phyloP scores from a whole-genome alignment of 108 stramenopile genomes.

The Mayamaea pseudoterrestris region DNA sequence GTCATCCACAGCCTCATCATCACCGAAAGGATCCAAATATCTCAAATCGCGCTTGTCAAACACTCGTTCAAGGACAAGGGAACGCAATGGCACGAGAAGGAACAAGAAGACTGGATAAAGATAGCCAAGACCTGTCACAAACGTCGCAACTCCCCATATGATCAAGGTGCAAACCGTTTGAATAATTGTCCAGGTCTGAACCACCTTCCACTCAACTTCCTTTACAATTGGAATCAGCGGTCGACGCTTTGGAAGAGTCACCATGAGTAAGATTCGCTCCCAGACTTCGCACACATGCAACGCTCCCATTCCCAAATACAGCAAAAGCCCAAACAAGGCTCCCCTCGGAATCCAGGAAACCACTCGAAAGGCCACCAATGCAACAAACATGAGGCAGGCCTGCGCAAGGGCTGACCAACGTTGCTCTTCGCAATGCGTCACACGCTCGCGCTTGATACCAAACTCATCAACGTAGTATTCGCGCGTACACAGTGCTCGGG shows the following conservation, averaged over 20 bases:
- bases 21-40: conserved; percentile 25
- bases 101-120: conserved; percentile 27
- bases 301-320: conserved; percentile 73
- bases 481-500: conserved; percentile 26
- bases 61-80: conserved; percentile 13
- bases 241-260: conserved; percentile 36
- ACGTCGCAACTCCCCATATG: conserved; percentile 24
- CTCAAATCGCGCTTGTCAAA: conserved; percentile 23
- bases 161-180: conserved; percentile 44
- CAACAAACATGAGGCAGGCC: conserved; percentile 39
- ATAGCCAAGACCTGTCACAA: conserved; percentile 16
- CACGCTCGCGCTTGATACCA: conserved; percentile 31
- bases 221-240: conserved; percentile 47
- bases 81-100: conserved; percentile 30
- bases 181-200: conserved; percentile 51
- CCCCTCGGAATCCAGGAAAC: conserved; percentile 36
- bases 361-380: conserved; percentile 13
- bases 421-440: conserved; percentile 32
- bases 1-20: too few species aligned
- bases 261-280: conserved; percentile 50
- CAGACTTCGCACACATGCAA: conserved; percentile 78
- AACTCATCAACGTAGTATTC: conserved; percentile 16
- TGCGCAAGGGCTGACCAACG: conserved; percentile 28
- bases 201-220: conserved; percentile 27
- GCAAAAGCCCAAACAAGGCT: conserved; percentile 65